Evolutionary conservation across 2,329 filamentous ascomycete species (phyloP).

Genomic region (Hypocreales sp.): DNA sequence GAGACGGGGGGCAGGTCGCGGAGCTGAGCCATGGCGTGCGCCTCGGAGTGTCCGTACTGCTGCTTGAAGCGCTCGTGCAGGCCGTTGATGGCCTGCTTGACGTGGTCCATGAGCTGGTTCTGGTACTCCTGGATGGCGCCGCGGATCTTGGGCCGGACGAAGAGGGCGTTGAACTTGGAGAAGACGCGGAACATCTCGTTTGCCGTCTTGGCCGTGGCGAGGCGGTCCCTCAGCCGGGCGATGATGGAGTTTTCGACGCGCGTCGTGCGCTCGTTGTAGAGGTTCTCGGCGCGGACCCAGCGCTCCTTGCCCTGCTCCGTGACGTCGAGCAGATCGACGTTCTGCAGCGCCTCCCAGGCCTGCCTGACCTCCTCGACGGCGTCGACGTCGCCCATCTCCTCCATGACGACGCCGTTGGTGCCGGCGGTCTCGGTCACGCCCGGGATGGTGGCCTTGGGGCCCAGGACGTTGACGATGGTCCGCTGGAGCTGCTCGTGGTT

Average conservation of each 20-base stretch:
- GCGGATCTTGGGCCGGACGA: conserved; percentile 96
- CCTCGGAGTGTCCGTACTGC: conserved; percentile 95
- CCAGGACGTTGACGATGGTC: conserved; percentile 94
- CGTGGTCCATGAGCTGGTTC: conserved; percentile 92
- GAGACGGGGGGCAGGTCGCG: conserved; percentile 92
- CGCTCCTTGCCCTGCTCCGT: conserved; percentile 75
- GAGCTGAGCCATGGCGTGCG: conserved; percentile 94
- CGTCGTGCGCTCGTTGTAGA: conserved; percentile 94
- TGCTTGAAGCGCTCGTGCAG: conserved; percentile 97
- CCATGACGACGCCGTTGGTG: conserved; percentile 55
- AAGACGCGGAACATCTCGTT: conserved; percentile 99
- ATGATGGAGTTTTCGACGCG: conserved; percentile 99
- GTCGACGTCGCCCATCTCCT: conserved; percentile 94
- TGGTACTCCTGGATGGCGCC: conserved; percentile 97
- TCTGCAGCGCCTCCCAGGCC: conserved; percentile 85
- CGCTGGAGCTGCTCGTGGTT: conserved; percentile 96
- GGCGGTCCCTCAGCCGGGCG: conserved; percentile 74
- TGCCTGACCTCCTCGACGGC: conserved; percentile 92
- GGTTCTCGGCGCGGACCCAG: conserved; percentile 88
- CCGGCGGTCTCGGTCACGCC: conserved; percentile 33
- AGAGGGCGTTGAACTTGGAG: conserved; percentile 97
- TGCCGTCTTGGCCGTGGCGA: conserved; percentile 90
- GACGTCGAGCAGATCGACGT: conserved; percentile 90
- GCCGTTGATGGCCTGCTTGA: conserved; percentile 86
- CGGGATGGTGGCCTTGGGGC: conserved; percentile 49